Conservation (phyloP, 116 monocot species). For the Dioscorea cayenensis region DNA sequence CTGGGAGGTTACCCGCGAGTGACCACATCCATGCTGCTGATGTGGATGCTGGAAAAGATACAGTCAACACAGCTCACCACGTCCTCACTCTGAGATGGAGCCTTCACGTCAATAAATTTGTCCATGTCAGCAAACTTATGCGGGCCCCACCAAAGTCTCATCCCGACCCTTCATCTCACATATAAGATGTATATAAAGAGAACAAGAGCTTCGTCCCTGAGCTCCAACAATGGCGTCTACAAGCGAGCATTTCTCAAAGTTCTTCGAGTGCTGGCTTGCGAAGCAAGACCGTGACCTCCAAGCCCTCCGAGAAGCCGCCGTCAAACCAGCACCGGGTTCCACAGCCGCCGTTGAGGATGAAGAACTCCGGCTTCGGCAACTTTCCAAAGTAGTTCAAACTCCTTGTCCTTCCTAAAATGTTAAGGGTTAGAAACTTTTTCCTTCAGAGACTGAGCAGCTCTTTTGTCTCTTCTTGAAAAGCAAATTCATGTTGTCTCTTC, state of each 20-base stretch:
- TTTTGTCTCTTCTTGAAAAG: constrained; percentile 76
- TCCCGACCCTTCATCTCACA: background rate
- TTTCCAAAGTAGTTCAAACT: constrained; percentile 19
- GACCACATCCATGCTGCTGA: too few species aligned
- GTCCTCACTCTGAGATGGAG: too few species aligned
- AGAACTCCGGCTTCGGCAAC: background rate
- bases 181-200: background rate
- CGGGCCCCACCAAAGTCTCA: background rate
- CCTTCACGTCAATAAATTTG: too few species aligned
- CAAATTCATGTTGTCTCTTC: constrained; percentile 70
- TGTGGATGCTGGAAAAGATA: too few species aligned
- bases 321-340: constrained; percentile 3
- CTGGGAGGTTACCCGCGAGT: too few species aligned
- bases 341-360: background rate
- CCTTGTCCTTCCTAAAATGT: constrained; percentile 27
- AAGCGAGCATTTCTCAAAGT: constrained; percentile 24
- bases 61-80: too few species aligned
- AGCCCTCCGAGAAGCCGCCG: constrained; percentile 15
- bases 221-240: background rate
- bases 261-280: constrained; percentile 44
- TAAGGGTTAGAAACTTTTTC: constrained; percentile 16
- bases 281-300: constrained; percentile 38
- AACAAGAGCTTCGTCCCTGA: background rate
- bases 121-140: too few species aligned
- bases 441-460: constrained; percentile 39